Evolutionary conservation across 2,329 filamentous ascomycete species (phyloP), one percentile per base, ranked within the genome.

Genomic region (Aureobasidium sp.): DNA sequence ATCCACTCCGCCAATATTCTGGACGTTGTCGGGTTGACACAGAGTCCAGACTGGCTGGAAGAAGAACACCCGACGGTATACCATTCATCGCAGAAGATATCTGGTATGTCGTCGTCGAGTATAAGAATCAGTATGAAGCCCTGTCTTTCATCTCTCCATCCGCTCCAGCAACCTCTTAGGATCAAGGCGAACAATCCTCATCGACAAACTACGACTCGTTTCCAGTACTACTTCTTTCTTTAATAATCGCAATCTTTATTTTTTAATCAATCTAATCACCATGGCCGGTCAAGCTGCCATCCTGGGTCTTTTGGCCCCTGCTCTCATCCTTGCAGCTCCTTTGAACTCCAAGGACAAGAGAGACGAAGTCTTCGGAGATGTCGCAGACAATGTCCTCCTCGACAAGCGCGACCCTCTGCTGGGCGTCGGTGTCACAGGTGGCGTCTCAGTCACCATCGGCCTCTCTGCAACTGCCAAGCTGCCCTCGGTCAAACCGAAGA

Each of bases 251-350:
- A 25, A 35, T 46, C 19, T 37, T 42, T 27, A 19, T 42, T 57
- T n/a, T 11, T 25, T 21, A 43, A 45, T 46, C 11, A 25, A 46
- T 37, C 27, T 57, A 25, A 33, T 46, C n/a, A 50, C 5, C 27
- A 59, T 59, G 55, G 42, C 45, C 31, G n/a, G 55, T 17, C 55
- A 49, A 59, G 43, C 31, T 59, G 45, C 45, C 5, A 49, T 59
- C 11, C 23, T 59, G 31, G 45, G 55, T 23, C 45, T 59, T 23
- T 23, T 59, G 17, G 55, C 55, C 42, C 55, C 55, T 17, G 55
- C 55, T 15, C 21, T 59, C 43, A 45, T 59, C 43, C 45, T 59
- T 17, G 55, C 55, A 8, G 55, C 55, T 23, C 55, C 55, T 19
- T 35, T 59, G 43, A 46, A 46, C 31, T 35, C 53, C 19, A 23